Percentiles rank a stretch among this genome's conserved stretches.
Conservation (phyloP, 345 rosid genomes). For the Leavenworthia alabamica region DNA sequence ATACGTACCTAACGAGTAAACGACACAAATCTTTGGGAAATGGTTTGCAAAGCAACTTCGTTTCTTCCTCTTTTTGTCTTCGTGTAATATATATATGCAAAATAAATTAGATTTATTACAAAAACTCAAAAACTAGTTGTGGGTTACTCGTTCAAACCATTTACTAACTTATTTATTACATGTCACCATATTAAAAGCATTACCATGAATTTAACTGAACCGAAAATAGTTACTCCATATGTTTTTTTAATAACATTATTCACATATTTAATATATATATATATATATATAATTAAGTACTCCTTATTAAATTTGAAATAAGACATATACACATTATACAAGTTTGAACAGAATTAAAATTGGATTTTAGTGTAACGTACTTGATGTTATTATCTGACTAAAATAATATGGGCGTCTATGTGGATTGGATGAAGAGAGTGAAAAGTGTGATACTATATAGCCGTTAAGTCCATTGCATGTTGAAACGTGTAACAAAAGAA, state of each 20-base stretch:
- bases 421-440: neutral
- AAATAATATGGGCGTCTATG: neutral
- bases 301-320: neutral
- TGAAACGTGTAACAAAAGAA: constrained; percentile 38
- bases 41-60: constrained; percentile 6
- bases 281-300: too few species aligned
- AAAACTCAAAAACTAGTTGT: too few species aligned
- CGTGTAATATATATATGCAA: neutral
- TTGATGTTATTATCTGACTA: neutral
- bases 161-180: neutral
- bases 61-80: constrained; percentile 19
- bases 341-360: neutral
- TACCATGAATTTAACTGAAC: neutral
- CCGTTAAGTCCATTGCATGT: constrained; percentile 52
- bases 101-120: too few species aligned
- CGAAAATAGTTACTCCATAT: too few species aligned
- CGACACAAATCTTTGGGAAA: constrained; percentile 3
- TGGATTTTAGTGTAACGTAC: too few species aligned
- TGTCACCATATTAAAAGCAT: neutral
- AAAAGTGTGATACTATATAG: neutral
- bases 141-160: neutral
- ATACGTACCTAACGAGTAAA: constrained; percentile 10
- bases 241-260: too few species aligned
- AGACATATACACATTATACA: neutral
- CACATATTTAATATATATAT: too few species aligned